Evolutionary conservation across 1,284 basidiomycete species (phyloP), one percentile per base, ranked within the genome.

Genomic region (Vanrija sp.): DNA sequence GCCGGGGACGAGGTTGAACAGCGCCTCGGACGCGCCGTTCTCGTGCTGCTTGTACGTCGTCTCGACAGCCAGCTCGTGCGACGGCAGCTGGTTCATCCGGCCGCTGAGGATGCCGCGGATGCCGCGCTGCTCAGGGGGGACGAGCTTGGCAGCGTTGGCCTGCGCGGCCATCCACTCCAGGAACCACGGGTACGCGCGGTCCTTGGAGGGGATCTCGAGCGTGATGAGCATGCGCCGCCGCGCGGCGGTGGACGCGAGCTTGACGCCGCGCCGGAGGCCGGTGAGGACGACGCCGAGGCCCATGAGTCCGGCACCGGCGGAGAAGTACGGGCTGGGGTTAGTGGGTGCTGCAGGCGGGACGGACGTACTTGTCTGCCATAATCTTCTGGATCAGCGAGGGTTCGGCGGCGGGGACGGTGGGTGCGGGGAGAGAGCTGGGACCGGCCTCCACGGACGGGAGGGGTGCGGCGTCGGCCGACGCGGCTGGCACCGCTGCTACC

Each of bases 131-230:
- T 60, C 44, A 2, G 48, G 43, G 8, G 61, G 55, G 3, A 74
- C 64, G 6, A 62, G 61, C 8, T 66, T 68, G 6, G 58, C 46
- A 16, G 42, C 19, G 25, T 52, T 55, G 23, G 57, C 56, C 40
- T 73, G 67, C 23, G 66, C 63, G 4, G 92, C 86, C 89, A 98
- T 92, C 96, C 96, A 99, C 59, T 89, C 82, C 28, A 99, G 84
- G 74, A 98, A 95, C 94, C 96, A 98, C 38, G 91, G 88, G 74
- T 98, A 98, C 3, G 94, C 83, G 26, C 84, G 86, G 73, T 99
- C 96, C 70, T 94, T 92, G 67, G 94, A 97, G 49, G 91, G 91
- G 65, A 99, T 93, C 78, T 99, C 96, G 46, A 98, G 84, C 6
- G 91, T 88, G 43, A 98, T 93, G 49, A 98, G 85, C 79, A 99